phyloP scores from a whole-genome alignment of 2,329 filamentous ascomycete genomes.

The Ophiostoma perfectum region DNA sequence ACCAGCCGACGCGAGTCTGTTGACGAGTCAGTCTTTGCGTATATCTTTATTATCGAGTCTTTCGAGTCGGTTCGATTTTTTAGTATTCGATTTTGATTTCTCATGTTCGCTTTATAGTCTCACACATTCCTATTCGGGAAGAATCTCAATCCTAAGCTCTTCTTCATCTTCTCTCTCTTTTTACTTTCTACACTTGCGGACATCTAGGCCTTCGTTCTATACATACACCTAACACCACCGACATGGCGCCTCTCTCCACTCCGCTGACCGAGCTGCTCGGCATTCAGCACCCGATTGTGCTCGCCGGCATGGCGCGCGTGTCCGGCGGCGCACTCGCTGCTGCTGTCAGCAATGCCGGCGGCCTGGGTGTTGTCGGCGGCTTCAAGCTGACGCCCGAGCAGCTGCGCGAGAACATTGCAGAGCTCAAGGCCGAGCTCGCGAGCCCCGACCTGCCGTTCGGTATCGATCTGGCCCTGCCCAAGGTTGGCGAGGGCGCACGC shows the following conservation, averaged over 20 bases:
- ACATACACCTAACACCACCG: background rate
- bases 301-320: constrained; percentile 89
- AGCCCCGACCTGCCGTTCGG: constrained; percentile 73
- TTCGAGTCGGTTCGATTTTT: background rate
- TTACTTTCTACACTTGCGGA: too few relatives aligned
- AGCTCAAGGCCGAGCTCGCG: constrained; percentile 70
- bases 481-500: constrained; percentile 75
- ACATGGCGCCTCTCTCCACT: constrained; percentile 54
- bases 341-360: constrained; percentile 83
- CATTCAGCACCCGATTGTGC: constrained; percentile 82
- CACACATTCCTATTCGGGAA: too few relatives aligned
- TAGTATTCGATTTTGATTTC: background rate
- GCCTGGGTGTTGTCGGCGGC: constrained; percentile 69
- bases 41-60: background rate
- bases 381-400: constrained; percentile 68
- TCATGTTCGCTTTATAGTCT: background rate
- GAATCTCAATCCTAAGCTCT: background rate
- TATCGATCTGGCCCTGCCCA: constrained; percentile 84
- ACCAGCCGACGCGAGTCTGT: background rate
- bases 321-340: constrained; percentile 74
- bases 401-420: constrained; percentile 73
- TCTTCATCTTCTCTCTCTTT: background rate
- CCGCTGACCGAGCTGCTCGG: constrained; percentile 72
- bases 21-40: background rate
- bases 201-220: background rate